These are phyloP conservation scores for Teratosphaeria zuluensis DNA, from an alignment of 2,329 filamentous ascomycete species.

Conservation along the genomic window DNA sequence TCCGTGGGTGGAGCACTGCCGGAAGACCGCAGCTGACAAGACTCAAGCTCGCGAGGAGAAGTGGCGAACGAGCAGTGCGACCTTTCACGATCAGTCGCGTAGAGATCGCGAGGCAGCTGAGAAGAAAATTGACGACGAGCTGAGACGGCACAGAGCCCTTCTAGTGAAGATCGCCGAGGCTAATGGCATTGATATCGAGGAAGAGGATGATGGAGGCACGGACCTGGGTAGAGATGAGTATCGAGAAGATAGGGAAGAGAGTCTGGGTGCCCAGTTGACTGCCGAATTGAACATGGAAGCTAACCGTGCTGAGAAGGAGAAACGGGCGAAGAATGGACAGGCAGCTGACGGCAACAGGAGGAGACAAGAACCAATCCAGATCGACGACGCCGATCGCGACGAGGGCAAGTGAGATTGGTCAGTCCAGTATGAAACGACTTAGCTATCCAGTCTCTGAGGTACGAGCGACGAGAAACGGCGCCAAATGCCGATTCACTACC, in stretches of 20 bases:
- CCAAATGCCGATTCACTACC: constrained; percentile 38
- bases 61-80: constrained; percentile 31
- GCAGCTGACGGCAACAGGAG: background rate
- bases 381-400: constrained; percentile 9
- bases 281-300: constrained; percentile 20
- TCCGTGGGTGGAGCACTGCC: constrained; percentile 30
- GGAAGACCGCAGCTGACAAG: constrained; percentile 25
- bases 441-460: background rate
- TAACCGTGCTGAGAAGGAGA: constrained; percentile 5
- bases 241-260: constrained; percentile 12
- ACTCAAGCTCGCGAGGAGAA: constrained; percentile 29
- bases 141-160: constrained; percentile 22
- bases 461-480: background rate
- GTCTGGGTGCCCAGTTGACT: constrained; percentile 17
- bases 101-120: constrained; percentile 28
- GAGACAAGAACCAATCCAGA: constrained; percentile 6
- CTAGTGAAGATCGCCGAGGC: constrained; percentile 16
- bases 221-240: constrained; percentile 2
- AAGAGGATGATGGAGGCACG: constrained; percentile 7
- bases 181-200: constrained; percentile 14
- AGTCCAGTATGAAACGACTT: background rate
- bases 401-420: background rate
- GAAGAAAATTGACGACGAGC: constrained; percentile 23
- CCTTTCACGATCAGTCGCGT: constrained; percentile 29
- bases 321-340: background rate